phyloP scores from a whole-genome alignment of 495 filamentous ascomycete species.

The Lindgomyces ingoldianus region DNA sequence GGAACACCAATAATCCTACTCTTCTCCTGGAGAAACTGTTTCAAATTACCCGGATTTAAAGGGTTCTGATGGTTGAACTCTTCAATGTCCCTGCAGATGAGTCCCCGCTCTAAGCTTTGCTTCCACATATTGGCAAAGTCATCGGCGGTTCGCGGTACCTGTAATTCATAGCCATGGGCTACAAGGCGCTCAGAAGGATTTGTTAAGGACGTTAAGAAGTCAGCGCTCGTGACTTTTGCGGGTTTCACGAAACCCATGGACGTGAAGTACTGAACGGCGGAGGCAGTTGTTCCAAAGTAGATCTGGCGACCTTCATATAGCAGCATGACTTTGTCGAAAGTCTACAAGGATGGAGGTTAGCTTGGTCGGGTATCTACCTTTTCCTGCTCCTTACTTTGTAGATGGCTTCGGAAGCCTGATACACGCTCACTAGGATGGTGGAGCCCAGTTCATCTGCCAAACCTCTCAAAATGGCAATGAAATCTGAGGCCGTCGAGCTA shows the following conservation, averaged over 20 bases:
- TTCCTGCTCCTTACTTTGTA: too few relatives aligned
- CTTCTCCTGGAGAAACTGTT: too few relatives aligned
- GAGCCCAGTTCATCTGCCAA: constrained; percentile 32
- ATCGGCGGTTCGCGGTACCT: constrained; percentile 66
- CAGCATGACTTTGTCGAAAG: constrained; percentile 44
- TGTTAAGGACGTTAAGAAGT: constrained; percentile 72
- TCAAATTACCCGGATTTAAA: too few relatives aligned
- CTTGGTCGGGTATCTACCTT: too few relatives aligned
- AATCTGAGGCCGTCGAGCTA: constrained; percentile 45
- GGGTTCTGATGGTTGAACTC: too few relatives aligned
- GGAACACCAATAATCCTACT: too few relatives aligned
- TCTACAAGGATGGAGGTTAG: too few relatives aligned
- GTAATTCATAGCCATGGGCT: constrained; percentile 59
- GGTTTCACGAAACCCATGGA: constrained; percentile 61
- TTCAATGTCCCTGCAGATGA: too few relatives aligned
- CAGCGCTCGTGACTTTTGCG: constrained; percentile 62
- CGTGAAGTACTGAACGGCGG: constrained; percentile 43
- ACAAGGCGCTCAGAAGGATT: constrained; percentile 62
- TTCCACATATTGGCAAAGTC: too few relatives aligned
- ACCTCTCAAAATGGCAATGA: constrained; percentile 41
- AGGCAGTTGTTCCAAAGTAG: constrained; percentile 38
- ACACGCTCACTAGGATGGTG: constrained; percentile 71
- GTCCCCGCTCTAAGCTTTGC: too few relatives aligned
- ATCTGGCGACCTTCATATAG: constrained; percentile 46
- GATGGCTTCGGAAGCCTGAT: constrained; percentile 73